Evolutionary conservation across 768 basidiomycete species (phyloP).

Genomic region (Lactarius sp.): DNA sequence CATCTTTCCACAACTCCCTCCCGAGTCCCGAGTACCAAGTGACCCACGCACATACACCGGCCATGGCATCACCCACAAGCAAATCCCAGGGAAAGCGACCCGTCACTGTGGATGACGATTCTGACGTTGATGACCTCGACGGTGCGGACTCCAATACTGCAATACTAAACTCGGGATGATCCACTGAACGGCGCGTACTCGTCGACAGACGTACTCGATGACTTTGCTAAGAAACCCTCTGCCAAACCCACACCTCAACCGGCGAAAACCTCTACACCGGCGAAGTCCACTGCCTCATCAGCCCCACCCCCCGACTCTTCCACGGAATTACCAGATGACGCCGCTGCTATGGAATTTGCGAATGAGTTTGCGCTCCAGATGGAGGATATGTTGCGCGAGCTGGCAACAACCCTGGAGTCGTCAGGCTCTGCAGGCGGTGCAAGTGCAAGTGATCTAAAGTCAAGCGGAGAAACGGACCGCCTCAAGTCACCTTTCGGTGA

Average conservation of each 20-base stretch:
- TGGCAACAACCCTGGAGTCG: constrained; percentile 29
- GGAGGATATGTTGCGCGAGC: constrained; percentile 42
- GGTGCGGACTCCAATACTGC: constrained; percentile 32
- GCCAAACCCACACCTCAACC: constrained; percentile 24
- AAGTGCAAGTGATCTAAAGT: constrained; percentile 19
- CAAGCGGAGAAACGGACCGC: constrained; percentile 32
- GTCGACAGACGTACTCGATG: constrained; percentile 44
- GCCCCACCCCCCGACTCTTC: constrained; percentile 23
- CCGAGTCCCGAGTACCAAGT: neutral
- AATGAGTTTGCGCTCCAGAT: constrained; percentile 41
- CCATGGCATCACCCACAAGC: constrained; percentile 8
- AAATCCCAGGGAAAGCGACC: constrained; percentile 10
- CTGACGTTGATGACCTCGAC: constrained; percentile 69
- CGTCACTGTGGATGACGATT: constrained; percentile 33
- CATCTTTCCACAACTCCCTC: neutral
- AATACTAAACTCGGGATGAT: constrained; percentile 1
- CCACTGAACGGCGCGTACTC: constrained; percentile 4
- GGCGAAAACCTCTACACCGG: constrained; percentile 21
- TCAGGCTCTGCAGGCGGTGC: constrained; percentile 12
- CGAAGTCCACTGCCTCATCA: constrained; percentile 19
- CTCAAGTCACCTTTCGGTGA: constrained; percentile 47
- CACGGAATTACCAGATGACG: constrained; percentile 18
- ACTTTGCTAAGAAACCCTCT: constrained; percentile 34
- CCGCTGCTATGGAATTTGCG: constrained; percentile 34
- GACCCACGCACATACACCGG: neutral